phyloP scores from a whole-genome alignment of 164 flowering plant species.

The Hamamelis virginiana region DNA sequence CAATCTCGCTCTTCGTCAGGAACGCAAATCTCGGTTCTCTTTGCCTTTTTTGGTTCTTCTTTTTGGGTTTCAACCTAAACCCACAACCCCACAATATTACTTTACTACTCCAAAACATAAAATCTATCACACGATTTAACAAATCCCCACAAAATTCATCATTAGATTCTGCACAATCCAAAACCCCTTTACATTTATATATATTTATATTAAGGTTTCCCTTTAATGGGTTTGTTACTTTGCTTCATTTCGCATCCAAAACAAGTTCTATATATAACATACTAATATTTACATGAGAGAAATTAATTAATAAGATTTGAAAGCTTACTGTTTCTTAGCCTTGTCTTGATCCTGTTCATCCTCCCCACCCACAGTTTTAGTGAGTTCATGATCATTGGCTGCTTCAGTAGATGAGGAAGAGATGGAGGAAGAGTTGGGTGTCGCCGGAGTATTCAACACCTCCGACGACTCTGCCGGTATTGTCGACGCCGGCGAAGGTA shows the following conservation, averaged over 20 bases:
- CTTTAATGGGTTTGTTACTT: no score
- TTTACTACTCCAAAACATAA: no score
- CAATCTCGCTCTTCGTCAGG: slow-evolving; percentile 89
- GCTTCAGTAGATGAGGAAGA: slow-evolving; percentile 75
- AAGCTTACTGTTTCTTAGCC: slow-evolving; percentile 52
- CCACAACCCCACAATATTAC: background rate
- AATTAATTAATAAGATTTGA: no score
- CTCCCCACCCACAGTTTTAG: slow-evolving; percentile 15
- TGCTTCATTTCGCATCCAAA: no score
- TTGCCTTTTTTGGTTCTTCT: slow-evolving; percentile 71
- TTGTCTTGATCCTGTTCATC: slow-evolving; percentile 44
- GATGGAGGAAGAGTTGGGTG: slow-evolving; percentile 71
- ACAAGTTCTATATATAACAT: no score
- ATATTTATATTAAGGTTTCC: background rate
- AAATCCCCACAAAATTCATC: background rate
- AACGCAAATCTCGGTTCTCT: slow-evolving; percentile 89
- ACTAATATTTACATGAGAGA: no score
- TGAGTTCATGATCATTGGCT: slow-evolving; percentile 28
- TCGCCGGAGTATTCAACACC: slow-evolving; percentile 58
- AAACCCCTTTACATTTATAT: background rate
- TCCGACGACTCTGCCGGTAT: slow-evolving; percentile 45
- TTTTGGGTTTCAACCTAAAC: slow-evolving; percentile 62
- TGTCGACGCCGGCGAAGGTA: slow-evolving; percentile 23
- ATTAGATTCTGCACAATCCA: background rate
- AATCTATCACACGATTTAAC: background rate